A percentile compares a stretch with the other conserved stretches of the same genome.
Evolutionary conservation across 257 asterid species (phyloP).

Genomic region (Solanum sejunctum): DNA sequence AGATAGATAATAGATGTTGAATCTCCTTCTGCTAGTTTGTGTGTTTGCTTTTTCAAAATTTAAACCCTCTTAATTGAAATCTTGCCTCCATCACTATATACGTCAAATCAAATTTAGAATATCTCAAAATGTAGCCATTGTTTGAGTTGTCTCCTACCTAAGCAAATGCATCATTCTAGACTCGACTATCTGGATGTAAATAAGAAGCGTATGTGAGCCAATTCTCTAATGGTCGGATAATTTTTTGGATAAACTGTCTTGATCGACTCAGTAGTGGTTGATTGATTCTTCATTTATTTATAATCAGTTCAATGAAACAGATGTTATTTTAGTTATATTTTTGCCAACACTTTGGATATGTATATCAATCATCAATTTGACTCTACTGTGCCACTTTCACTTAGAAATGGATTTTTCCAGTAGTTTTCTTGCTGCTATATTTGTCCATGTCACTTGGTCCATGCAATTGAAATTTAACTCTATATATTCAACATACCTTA

Average conservation of each 20-base stretch:
- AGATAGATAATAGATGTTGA: no score
- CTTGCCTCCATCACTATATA: no score
- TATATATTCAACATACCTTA: not conserved
- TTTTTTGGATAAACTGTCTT: not conserved
- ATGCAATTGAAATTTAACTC: not conserved
- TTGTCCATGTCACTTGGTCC: not conserved
- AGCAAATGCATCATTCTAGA: not conserved
- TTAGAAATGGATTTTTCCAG: not conserved
- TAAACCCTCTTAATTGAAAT: no score
- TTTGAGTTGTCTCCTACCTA: not conserved
- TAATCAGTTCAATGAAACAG: not conserved
- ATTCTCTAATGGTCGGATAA: not conserved
- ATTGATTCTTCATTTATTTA: not conserved
- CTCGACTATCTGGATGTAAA: not conserved
- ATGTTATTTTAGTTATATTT: not conserved
- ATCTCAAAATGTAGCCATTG: not conserved
- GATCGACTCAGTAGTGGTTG: not conserved
- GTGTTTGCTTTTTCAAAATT: no score
- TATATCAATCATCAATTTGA: not conserved
- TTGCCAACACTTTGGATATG: not conserved
- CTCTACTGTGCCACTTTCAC: not conserved
- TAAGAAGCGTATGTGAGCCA: accelerated
- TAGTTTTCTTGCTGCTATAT: not conserved
- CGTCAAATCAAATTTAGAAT: not conserved
- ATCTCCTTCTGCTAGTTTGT: no score